phyloP scores from a whole-genome alignment of 2,329 filamentous ascomycete genomes.

The Xylaria sp. region DNA sequence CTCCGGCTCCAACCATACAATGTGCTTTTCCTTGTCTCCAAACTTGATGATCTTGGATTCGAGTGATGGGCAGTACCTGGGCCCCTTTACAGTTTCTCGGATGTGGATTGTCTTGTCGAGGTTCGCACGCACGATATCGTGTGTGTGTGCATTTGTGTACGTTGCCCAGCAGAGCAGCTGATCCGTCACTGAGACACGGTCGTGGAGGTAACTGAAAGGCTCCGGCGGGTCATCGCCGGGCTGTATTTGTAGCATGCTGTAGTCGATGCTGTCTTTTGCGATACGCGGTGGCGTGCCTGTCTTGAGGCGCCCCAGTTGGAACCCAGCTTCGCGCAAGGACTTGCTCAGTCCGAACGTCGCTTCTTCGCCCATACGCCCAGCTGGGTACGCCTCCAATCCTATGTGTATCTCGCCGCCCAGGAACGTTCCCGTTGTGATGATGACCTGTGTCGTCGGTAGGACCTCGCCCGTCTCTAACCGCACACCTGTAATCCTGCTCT shows the following conservation, averaged over 20 bases:
- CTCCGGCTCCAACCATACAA: conserved; percentile 97
- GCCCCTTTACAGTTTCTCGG: conserved; percentile 91
- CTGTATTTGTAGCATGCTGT: conserved; percentile 75
- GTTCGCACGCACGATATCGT: conserved; percentile 86
- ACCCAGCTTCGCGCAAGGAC: conserved; percentile 87
- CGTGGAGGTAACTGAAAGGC: conserved; percentile 92
- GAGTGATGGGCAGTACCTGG: conserved; percentile 92
- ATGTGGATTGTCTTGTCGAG: conserved; percentile 98
- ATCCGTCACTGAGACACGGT: conserved; percentile 77
- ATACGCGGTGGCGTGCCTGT: conserved; percentile 94
- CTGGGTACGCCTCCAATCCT: conserved; percentile 82
- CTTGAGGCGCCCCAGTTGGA: conserved; percentile 89
- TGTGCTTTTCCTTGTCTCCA: conserved; percentile 79
- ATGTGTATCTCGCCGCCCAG: conserved; percentile 97
- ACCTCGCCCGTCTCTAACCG: conserved; percentile 87
- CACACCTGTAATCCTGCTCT: conserved; percentile 84
- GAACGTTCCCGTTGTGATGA: conserved; percentile 97
- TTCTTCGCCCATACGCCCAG: conserved; percentile 92
- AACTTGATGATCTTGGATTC: conserved; percentile 96
- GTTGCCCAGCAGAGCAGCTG: conserved; percentile 90
- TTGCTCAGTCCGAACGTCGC: conserved; percentile 93
- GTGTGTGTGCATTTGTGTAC: conserved; percentile 83
- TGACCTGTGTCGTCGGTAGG: conserved; percentile 80
- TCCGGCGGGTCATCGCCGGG: conserved; percentile 83
- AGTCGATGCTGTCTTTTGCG: conserved; percentile 84